Conservation (phyloP, 331 rosid species). For the Rhamnella rubrinervis region DNA sequence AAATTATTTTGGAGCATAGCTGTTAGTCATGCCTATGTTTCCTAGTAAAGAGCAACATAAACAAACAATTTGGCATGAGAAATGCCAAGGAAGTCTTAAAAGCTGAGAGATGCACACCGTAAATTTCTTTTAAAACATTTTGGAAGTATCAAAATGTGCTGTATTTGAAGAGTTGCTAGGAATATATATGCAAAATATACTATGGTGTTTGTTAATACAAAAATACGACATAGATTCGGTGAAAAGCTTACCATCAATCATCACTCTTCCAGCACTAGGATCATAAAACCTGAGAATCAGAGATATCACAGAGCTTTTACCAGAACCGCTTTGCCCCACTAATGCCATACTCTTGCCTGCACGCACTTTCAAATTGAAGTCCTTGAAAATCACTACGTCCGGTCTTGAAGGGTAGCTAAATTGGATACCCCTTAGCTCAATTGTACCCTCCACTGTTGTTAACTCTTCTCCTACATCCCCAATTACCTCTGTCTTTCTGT, state of each 20-base stretch:
- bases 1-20: conserved; percentile 8
- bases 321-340: conserved; percentile 99
- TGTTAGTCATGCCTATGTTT: conserved; percentile 17
- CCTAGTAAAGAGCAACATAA: not conserved
- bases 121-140: too few relatives aligned
- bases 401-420: conserved; percentile 95
- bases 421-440: conserved; percentile 70
- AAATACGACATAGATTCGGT: conserved; percentile 1
- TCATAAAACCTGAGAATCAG: conserved; percentile 89
- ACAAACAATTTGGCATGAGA: too few relatives aligned
- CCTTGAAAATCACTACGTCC: conserved; percentile 73
- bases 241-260: conserved; percentile 75
- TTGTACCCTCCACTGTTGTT: conserved; percentile 72
- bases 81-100: too few relatives aligned
- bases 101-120: too few relatives aligned
- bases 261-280: conserved; percentile 72
- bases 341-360: conserved; percentile 79
- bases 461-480: conserved; percentile 74
- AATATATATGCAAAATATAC: too few relatives aligned
- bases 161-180: too few relatives aligned
- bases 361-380: conserved; percentile 70
- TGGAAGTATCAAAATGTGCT: too few relatives aligned
- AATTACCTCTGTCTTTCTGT: conserved; percentile 60
- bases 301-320: conserved; percentile 93
- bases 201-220: too few relatives aligned